Base-by-base conservation (phyloP, 345 rosid genomes). In the Populus tremula region DNA sequence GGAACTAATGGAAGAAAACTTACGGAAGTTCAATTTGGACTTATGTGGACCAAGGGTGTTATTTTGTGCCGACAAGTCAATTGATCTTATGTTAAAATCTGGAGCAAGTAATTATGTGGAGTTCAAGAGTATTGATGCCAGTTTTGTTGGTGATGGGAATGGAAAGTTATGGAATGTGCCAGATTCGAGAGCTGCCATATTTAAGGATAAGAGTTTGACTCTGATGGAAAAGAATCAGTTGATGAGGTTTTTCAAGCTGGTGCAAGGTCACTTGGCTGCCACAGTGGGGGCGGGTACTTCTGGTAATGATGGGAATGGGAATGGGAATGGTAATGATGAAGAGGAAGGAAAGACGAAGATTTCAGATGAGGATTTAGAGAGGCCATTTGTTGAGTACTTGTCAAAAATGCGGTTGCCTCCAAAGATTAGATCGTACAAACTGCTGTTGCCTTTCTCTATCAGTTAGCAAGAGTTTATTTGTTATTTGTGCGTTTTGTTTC, bases 241-340 rank as follows among this genome's bases (percentile, higher is more conserved):
- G 63, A 92, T 89, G 94, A 88, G 86, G 79, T 90, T 94, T 82
- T 91, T 90, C 70, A 93, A 94, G 89, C 88, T 87, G 27, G 95
- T 94, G 43, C 94, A 91, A 29, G 82, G 56, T 29, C 98, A 94
- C 72, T 82, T 91, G 80, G 77, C 65, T 6, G 78, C 41, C 12
- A 79, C 47, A 43, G 14, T 43, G 14, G 47, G 4, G 8, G 8
- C 47, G 3, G 47, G 47, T 11, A 7, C 14, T 43, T 9, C 4
- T 43, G 47, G 47, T 43, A 13, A 43, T 16, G 75, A 33, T 13
- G 86, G 79, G 41, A 45, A 68, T 59, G 86, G 79, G 41, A 45
- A 68, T 59, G 25, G 20, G 41, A 45, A 68, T 59, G 25, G 13
- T 77, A 41, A 41, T 72, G 56, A 31, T 62, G 59, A 21, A 43